Conservation (phyloP, 2,329 filamentous ascomycete species). For the Chalaropsis ovoidea region DNA sequence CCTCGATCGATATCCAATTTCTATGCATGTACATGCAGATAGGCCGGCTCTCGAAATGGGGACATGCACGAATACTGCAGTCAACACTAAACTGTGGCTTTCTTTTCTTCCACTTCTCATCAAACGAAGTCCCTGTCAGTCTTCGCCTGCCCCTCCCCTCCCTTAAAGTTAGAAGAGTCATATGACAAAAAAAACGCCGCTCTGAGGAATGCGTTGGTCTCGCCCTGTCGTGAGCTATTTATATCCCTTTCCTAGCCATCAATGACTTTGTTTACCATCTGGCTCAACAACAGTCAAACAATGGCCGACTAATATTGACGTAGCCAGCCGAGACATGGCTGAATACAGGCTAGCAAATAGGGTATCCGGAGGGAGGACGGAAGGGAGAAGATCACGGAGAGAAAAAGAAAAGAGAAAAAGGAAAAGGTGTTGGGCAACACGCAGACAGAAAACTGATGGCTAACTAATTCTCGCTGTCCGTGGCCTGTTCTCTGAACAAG, state of each 20-base stretch:
- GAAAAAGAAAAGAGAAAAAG: neutral
- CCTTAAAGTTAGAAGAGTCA: neutral
- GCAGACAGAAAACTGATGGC: neutral
- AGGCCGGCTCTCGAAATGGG: neutral
- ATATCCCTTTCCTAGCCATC: conserved; percentile 5
- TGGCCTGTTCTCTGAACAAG: neutral
- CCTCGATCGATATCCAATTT: too few relatives aligned
- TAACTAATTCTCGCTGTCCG: neutral
- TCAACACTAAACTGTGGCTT: neutral
- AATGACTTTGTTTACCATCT: conserved; percentile 7
- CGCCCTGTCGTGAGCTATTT: neutral
- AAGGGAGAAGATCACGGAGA: neutral
- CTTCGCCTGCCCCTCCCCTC: neutral
- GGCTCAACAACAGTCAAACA: neutral
- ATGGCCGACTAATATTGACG: conserved; percentile 1
- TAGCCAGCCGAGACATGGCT: neutral
- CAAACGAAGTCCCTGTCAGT: neutral
- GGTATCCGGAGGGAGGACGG: neutral
- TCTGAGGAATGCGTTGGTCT: neutral
- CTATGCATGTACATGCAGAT: too few relatives aligned
- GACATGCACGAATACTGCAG: neutral
- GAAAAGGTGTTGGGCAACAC: neutral
- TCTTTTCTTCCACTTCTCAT: neutral
- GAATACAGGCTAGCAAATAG: neutral
- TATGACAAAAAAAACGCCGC: neutral